Evolutionary conservation across 768 basidiomycete species (phyloP).

Genomic region (Galerina sulciceps): DNA sequence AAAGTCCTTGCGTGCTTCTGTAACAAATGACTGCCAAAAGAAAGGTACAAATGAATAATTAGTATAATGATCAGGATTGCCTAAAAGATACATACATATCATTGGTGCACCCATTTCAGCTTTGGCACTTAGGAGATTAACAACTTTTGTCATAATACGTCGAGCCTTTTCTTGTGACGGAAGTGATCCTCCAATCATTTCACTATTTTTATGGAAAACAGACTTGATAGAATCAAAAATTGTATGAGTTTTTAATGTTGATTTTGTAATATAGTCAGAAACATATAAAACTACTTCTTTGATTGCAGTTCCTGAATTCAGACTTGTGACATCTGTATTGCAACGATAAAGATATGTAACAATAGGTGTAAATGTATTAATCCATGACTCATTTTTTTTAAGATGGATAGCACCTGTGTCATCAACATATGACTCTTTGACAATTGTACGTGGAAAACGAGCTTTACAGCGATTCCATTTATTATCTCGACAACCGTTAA

Average conservation of each 20-base stretch:
- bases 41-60: conserved; percentile 30
- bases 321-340: conserved; percentile 38
- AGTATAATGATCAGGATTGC: conserved; percentile 37
- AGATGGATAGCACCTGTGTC: conserved; percentile 28
- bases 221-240: conserved; percentile 31
- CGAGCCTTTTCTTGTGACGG: conserved; percentile 10
- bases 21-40: conserved; percentile 27
- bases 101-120: conserved; percentile 37
- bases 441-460: conserved; percentile 33
- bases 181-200: conserved; percentile 19
- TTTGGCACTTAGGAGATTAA: conserved; percentile 30
- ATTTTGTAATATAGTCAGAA: conserved; percentile 42
- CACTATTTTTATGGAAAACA: conserved; percentile 24
- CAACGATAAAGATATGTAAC: conserved; percentile 33
- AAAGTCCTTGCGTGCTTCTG: not conserved
- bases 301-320: conserved; percentile 38
- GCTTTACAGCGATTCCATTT: conserved; percentile 33
- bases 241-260: conserved; percentile 31
- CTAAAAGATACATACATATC: conserved; percentile 32
- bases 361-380: conserved; percentile 34
- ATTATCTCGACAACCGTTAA: conserved; percentile 28
- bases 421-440: conserved; percentile 28
- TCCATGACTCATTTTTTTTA: conserved; percentile 33
- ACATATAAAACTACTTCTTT: conserved; percentile 35
- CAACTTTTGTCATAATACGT: conserved; percentile 16